phyloP scores from a whole-genome alignment of 75 land plant species.

The Selaginella tamariscina region DNA sequence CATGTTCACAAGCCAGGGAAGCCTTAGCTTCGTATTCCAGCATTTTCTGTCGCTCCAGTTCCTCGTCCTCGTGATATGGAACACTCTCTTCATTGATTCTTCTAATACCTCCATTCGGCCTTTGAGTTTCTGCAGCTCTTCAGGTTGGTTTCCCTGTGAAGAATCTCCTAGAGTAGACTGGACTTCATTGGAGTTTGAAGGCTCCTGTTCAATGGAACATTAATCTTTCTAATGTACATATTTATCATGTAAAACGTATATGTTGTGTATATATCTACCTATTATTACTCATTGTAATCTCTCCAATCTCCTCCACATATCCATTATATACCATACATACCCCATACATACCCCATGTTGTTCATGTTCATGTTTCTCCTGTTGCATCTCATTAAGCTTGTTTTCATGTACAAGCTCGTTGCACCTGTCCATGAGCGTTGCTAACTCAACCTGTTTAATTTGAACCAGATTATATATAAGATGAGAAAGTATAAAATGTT shows the following conservation, averaged over 20 bases:
- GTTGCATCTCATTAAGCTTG: neutral
- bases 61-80: neutral
- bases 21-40: neutral
- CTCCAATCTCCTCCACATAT: too few relatives aligned
- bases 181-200: neutral
- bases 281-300: neutral
- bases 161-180: neutral
- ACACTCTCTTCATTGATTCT: neutral
- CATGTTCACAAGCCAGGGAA: neutral
- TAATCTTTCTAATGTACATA: too few relatives aligned
- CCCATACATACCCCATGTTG: too few relatives aligned
- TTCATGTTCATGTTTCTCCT: neutral
- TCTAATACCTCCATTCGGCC: neutral
- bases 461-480: neutral
- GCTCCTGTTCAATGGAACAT: too few relatives aligned
- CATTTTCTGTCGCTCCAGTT: neutral
- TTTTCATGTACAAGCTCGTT: neutral
- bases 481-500: neutral
- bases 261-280: too few relatives aligned
- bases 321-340: too few relatives aligned
- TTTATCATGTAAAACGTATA: too few relatives aligned
- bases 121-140: neutral
- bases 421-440: neutral
- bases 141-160: neutral
- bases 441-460: neutral